These are phyloP conservation scores for Blepharisma undulans DNA, from an alignment of 169 alveolate species.

Conservation along the genomic window DNA sequence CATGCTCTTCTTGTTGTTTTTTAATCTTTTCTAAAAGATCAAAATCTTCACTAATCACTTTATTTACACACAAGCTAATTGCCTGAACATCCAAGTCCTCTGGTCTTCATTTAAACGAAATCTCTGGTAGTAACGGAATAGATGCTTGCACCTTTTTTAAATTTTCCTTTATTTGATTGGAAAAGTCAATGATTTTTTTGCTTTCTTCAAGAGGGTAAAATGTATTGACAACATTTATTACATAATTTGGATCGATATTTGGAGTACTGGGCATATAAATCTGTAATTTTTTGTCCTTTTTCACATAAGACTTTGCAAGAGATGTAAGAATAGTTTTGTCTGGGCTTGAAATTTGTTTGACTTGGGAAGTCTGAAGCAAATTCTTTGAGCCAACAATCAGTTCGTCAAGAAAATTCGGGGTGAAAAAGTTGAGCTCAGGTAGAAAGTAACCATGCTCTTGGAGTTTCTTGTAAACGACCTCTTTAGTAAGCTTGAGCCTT, in stretches of 20 bases:
- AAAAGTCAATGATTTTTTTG: neutral
- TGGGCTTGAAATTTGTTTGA: neutral
- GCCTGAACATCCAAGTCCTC: neutral
- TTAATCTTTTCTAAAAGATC: neutral
- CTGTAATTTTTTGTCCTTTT: neutral
- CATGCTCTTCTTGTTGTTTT: neutral
- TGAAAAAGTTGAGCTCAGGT: neutral
- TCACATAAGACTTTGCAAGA: neutral
- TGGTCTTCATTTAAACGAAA: neutral
- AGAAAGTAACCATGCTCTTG: neutral
- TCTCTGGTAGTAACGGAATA: neutral
- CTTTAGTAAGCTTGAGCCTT: neutral
- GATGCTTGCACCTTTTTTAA: neutral
- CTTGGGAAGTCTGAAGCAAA: neutral
- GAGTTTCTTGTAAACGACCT: neutral
- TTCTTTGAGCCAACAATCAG: neutral
- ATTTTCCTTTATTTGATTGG: neutral
- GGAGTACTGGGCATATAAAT: neutral
- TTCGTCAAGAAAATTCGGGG: neutral
- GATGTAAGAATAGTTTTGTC: neutral
- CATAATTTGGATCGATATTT: neutral
- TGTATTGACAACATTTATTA: neutral
- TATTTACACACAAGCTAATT: neutral
- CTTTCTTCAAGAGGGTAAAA: neutral
- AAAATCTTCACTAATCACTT: neutral